Conservation (phyloP, 371 early-diverging fungal genomes). For the Rhizomucor pusillus region DNA sequence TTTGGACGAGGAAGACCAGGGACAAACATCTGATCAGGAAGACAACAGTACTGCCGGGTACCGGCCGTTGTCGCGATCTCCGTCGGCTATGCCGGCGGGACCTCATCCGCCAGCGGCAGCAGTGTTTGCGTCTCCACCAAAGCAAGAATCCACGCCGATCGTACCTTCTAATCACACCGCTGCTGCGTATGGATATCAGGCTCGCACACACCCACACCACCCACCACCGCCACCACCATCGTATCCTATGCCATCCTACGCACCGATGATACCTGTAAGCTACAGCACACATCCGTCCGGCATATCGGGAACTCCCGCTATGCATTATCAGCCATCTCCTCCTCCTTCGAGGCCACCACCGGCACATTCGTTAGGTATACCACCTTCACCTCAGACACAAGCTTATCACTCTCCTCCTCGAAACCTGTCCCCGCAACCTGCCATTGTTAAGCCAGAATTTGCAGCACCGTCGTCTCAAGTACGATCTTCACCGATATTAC, state of each 20-base stretch:
- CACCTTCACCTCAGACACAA: conserved; percentile 11
- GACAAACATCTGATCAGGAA: background rate
- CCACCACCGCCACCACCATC: background rate
- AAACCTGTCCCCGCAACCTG: conserved; percentile 8
- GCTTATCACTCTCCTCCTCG: conserved; percentile 3
- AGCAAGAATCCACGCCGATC: no score
- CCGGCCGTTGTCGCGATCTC: background rate
- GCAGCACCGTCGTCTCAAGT: conserved; percentile 7
- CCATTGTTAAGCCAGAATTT: conserved; percentile 4
- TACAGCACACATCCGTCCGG: no score
- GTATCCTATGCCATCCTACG: background rate
- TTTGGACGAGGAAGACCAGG: background rate
- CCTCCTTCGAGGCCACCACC: no score
- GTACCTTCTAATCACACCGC: no score
- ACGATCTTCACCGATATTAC: conserved; percentile 1
- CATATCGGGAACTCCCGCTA: no score
- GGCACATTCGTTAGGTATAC: background rate
- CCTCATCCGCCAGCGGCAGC: background rate
- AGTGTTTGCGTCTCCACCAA: background rate
- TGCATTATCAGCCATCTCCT: no score
- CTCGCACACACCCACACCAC: no score
- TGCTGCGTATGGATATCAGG: background rate
- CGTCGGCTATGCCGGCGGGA: background rate
- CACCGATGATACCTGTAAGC: no score
- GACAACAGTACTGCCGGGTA: background rate